A percentile compares a stretch with the other conserved stretches of the same genome.
phyloP scores from a whole-genome alignment of 2,329 filamentous ascomycete genomes.

The Cryphonectria nitschkei region DNA sequence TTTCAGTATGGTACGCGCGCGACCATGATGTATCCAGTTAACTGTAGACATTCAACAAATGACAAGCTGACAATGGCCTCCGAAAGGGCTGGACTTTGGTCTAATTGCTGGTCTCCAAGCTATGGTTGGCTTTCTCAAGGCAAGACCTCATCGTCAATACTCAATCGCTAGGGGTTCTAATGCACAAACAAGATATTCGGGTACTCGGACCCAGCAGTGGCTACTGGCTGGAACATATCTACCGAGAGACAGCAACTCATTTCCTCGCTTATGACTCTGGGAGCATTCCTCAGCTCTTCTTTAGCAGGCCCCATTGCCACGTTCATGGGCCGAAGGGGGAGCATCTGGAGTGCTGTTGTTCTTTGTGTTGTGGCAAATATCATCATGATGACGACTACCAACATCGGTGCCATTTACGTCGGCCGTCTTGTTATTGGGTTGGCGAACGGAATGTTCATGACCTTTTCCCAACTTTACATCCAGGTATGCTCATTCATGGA shows the following conservation, averaged over 20 bases:
- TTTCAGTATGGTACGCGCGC: conserved; percentile 52
- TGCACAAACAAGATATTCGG: conserved; percentile 40
- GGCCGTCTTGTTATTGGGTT: conserved; percentile 59
- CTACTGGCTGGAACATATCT: conserved; percentile 50
- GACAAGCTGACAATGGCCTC: not conserved
- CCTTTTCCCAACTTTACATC: conserved; percentile 47
- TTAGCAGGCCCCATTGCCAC: conserved; percentile 45
- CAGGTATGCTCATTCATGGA: conserved; percentile 29
- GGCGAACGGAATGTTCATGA: conserved; percentile 62
- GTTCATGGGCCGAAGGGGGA: conserved; percentile 39
- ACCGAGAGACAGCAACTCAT: conserved; percentile 51
- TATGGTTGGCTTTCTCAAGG: conserved; percentile 53
- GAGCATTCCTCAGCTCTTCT: conserved; percentile 49
- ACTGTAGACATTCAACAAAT: not conserved
- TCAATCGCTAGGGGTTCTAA: not conserved
- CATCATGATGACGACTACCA: conserved; percentile 60
- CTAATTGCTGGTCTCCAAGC: conserved; percentile 55
- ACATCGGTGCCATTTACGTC: conserved; percentile 57
- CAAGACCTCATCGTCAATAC: conserved; percentile 27
- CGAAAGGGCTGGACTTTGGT: conserved; percentile 45
- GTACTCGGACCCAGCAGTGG: conserved; percentile 38
- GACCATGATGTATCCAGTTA: not conserved
- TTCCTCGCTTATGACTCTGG: conserved; percentile 52
- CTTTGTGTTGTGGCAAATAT: conserved; percentile 55
- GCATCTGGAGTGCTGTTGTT: conserved; percentile 51